Base-by-base conservation (phyloP, 495 filamentous ascomycete genomes). In the Hypoxylon rickii region DNA sequence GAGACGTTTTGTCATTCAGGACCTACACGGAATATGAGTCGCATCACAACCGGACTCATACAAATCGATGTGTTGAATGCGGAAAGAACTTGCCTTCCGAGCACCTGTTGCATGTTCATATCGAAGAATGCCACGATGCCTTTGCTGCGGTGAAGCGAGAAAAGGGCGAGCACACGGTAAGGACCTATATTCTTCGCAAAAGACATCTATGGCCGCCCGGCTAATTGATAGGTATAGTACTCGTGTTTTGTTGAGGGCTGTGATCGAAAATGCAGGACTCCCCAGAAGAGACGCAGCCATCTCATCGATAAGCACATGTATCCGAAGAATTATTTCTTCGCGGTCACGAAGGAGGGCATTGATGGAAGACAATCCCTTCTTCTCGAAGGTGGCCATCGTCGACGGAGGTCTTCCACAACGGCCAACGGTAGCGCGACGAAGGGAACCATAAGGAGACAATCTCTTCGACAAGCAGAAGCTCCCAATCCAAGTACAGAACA, bases 301-400 rank as follows among this genome's bases (percentile, higher is more conserved):
- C 73, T 96, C 18, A 89, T 93, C 51, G 93, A 96, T 70, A 97
- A 96, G 72, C 94, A 98, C 64, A 83, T 88, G 76, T 98, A 94
- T 70, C 94, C 93, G 3, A 86, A 83, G 73, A 88, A 89, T 52
- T 98, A 92, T 67, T 93, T 97, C 66, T 97, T 96, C 68, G 84
- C 82, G 17, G 82, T 97, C 22, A 86, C 96, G 0, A 89, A 92
- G 58, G 83, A 91, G 51, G 94, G 94, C 21, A 88, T 97, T 40
- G 94, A 97, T 63, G 86, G 86, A 36, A 81, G 89, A 39, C 86
- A 75, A 17, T 94, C 92, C 4, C 79, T 98, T 72, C 72, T 98
- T 4, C 75, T 67, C 32, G 77, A 82, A 48, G 70, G 76, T 29
- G 79, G 79, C 17, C 77, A 80, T 29, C 73, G 76, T 54, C 79